phyloP scores from a whole-genome alignment of 1,284 basidiomycete species.

The Clitocybe nebularis region DNA sequence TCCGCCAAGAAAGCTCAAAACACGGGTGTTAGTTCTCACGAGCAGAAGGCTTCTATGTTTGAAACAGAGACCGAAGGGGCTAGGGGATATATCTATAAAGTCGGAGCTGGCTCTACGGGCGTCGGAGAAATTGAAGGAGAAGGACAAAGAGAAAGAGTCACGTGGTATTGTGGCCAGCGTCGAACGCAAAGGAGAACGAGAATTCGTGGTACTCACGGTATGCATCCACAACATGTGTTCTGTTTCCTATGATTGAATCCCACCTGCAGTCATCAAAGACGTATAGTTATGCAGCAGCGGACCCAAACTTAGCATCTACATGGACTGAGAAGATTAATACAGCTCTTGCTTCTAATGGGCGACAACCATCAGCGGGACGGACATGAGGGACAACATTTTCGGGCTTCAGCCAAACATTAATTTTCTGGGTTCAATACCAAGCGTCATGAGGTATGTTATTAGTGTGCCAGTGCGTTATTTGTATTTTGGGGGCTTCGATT shows the following conservation, averaged over 20 bases:
- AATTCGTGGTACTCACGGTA: constrained; percentile 64
- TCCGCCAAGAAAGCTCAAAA: constrained; percentile 47
- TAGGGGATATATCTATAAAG: constrained; percentile 38
- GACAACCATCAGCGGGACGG: constrained; percentile 17
- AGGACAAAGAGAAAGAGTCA: constrained; percentile 36
- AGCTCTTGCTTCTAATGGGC: constrained; percentile 20
- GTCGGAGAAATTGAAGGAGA: constrained; percentile 26
- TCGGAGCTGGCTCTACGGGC: constrained; percentile 42
- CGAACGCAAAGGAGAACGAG: constrained; percentile 51
- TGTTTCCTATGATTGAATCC: constrained; percentile 8
- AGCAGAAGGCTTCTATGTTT: constrained; percentile 52
- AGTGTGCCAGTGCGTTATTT: neutral
- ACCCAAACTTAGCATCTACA: constrained; percentile 31
- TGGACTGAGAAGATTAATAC: constrained; percentile 55
- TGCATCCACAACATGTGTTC: constrained; percentile 23
- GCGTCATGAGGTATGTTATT: constrained; percentile 8
- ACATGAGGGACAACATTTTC: no score
- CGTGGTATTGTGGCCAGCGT: constrained; percentile 42
- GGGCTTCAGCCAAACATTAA: no score
- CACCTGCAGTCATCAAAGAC: constrained; percentile 45
- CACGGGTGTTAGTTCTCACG: constrained; percentile 57
- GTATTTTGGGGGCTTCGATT: neutral
- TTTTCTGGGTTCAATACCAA: constrained; percentile 4
- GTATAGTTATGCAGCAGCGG: constrained; percentile 45
- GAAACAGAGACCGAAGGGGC: constrained; percentile 39